Base-by-base conservation (phyloP, 441 rosid genomes). In the Lepidium campestre region DNA sequence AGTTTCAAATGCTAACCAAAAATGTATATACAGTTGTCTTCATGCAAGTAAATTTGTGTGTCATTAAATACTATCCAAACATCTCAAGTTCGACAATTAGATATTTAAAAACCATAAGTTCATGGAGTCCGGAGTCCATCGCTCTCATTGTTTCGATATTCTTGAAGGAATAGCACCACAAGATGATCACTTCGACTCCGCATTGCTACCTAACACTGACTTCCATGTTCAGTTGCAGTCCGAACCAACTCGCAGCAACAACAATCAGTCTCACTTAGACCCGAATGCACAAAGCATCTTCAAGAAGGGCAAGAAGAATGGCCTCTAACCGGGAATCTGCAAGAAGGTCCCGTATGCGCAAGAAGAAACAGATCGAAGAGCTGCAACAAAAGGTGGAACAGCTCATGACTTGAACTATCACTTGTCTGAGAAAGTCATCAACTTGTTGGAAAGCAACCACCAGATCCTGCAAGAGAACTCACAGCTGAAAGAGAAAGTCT, bases 261-360 rank as follows among this genome's bases (percentile, higher is more conserved):
- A 58, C 46, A 77, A 71, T 29, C 65, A 36, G 27, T 53, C 71
- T 44, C 67, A 59, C 42, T 25, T 25, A 45, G 45, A 83, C 34
- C 52, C 65, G 48, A 49, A 71, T 29, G 68, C 46, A 5, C 81
- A 73, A 36, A 57, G 55, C 50, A 70, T 69, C 11, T 76, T 57
- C 49, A 58, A 86, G 65, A 72, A 84, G 82, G 71, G 76, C 76
- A 15, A 86, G 80, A 66, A 82, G 93, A 77, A 87, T 84, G 83
- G 78, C 79, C 62, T 85, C 96, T 7, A 91, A 88, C 82, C 66
- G 91, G 32, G 97, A 88, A 77, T 86, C 93, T 0, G 91, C 96
- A n/a, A 73, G 88, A 17, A 73, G 89, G 71, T 88, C 89, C 0
- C 76, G 89, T n/a, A 77, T 88, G 82, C 81, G 89, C 12, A 91